phyloP scores from a whole-genome alignment of 2,329 filamentous ascomycete genomes.

The Lojkania enalia region DNA sequence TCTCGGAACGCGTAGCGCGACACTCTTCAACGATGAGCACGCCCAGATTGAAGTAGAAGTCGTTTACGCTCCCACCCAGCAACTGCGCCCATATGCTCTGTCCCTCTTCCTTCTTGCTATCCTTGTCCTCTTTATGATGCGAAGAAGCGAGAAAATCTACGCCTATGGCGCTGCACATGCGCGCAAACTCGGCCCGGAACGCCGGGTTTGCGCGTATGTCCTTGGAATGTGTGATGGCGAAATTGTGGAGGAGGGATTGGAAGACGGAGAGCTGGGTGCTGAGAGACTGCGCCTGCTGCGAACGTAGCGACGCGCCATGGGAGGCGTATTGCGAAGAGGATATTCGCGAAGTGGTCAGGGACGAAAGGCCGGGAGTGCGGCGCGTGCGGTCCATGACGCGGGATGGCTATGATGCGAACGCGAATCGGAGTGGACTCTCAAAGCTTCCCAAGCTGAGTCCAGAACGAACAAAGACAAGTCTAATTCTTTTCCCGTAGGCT shows the following conservation, averaged over 20 bases:
- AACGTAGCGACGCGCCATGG: conserved; percentile 86
- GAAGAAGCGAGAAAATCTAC: conserved; percentile 81
- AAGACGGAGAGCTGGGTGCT: conserved; percentile 95
- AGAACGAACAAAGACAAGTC: no score
- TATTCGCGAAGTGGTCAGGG: conserved; percentile 57
- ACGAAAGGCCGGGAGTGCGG: conserved; percentile 83
- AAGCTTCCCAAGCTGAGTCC: no score
- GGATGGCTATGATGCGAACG: no score
- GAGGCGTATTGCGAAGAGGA: conserved; percentile 87
- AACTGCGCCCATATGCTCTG: conserved; percentile 91
- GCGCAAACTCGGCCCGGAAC: conserved; percentile 95
- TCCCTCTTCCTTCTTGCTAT: conserved; percentile 58
- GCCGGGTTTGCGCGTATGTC: conserved; percentile 94
- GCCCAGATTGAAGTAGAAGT: conserved; percentile 97
- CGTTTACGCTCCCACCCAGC: conserved; percentile 87
- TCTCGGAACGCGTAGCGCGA: conserved; percentile 80
- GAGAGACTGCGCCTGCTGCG: conserved; percentile 79
- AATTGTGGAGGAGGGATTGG: conserved; percentile 91
- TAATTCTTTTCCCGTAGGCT: no score
- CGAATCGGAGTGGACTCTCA: no score
- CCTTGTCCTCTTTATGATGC: conserved; percentile 40
- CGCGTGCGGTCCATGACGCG: conserved; percentile 54
- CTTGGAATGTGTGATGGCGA: conserved; percentile 89
- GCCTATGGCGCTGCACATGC: conserved; percentile 97
- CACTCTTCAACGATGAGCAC: conserved; percentile 96